Evolutionary conservation across 2,329 filamentous ascomycete genomes (phyloP), one percentile per base, ranked within the genome.

Genomic region (Davidsoniella virescens): DNA sequence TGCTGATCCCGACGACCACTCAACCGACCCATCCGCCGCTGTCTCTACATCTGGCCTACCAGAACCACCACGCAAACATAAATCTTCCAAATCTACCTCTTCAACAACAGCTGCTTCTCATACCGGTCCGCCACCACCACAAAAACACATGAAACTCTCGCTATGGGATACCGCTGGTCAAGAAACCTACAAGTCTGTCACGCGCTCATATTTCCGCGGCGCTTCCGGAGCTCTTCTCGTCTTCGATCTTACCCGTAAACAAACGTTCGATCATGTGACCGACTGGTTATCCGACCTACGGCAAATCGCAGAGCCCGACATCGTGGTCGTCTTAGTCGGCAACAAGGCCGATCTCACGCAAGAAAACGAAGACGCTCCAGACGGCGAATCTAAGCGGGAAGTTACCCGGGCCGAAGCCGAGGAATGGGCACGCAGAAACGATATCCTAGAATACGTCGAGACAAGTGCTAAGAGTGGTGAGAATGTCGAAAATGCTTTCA

Each of bases 121-220:
- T 20, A 61, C 60, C 56, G 56, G 59, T 52, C 56, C 59, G 12
- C 59, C 61, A 5, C 42, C 47, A 12, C 67, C 66, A 26, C 78
- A 82, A 63, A 81, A 78, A 60, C 82, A 90, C 68, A 94, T 94
- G 87, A 94, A 94, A 67, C 75, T 94, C 4, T 87, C 81, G 42
- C 71, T 96, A 9, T 96, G 90, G 90, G 90, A 95, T 62, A 96
- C 90, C 1, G 90, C 90, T 14, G 90, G 90, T 23, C 90, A 96
- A 65, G 90, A 96, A 69, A 94, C 87, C 10, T 96, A 96, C 71
- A 95, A 95, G 65, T 90, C 84, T 42, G 92, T 96, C 53, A 96
- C 90, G 7, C 75, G 90, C 50, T 92, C 84, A 54, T 95, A 95
- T 68, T 94, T 94, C 66, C 82, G 88, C 49, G 88, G 87, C 59